Conservation (phyloP, 2,329 filamentous ascomycete genomes). For the Acarospora socialis region DNA sequence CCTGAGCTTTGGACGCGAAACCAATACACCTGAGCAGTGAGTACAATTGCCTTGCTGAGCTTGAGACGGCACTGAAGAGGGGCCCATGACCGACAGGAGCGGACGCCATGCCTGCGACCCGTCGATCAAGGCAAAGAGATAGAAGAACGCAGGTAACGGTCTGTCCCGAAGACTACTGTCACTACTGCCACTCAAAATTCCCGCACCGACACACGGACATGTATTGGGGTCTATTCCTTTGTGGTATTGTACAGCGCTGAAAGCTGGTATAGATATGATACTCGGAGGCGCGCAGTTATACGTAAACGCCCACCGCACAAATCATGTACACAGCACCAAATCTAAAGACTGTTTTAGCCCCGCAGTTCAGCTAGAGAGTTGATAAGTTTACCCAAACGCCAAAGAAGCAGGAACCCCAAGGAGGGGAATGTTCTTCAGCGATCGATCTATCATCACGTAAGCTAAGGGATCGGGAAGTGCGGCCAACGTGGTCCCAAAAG, state of each 20-base stretch:
- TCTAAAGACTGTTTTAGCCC: slow-evolving; percentile 31
- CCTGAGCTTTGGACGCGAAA: slow-evolving; percentile 44
- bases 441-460: slow-evolving; percentile 50
- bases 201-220: no score
- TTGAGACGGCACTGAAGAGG: slow-evolving; percentile 46
- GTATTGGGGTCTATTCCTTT: no score
- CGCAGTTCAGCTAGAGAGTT: slow-evolving; percentile 4
- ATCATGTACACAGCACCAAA: slow-evolving; percentile 97
- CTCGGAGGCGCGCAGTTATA: no score
- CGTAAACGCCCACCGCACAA: slow-evolving; percentile 96
- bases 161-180: slow-evolving; percentile 11
- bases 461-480: slow-evolving; percentile 2
- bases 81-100: slow-evolving; percentile 22
- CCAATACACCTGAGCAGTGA: slow-evolving; percentile 47
- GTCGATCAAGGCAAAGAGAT: slow-evolving; percentile 4
- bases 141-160: slow-evolving; percentile 5
- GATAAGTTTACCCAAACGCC: slow-evolving; percentile 63
- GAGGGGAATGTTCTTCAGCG: slow-evolving; percentile 58
- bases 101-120: not conserved
- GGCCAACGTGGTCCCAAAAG: no score
- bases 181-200: no score
- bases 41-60: slow-evolving; percentile 46
- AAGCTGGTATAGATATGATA: no score
- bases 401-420: slow-evolving; percentile 78
- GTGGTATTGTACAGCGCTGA: no score